Conservation (phyloP, 2,329 filamentous ascomycete species). For the Colletotrichum sojae region DNA sequence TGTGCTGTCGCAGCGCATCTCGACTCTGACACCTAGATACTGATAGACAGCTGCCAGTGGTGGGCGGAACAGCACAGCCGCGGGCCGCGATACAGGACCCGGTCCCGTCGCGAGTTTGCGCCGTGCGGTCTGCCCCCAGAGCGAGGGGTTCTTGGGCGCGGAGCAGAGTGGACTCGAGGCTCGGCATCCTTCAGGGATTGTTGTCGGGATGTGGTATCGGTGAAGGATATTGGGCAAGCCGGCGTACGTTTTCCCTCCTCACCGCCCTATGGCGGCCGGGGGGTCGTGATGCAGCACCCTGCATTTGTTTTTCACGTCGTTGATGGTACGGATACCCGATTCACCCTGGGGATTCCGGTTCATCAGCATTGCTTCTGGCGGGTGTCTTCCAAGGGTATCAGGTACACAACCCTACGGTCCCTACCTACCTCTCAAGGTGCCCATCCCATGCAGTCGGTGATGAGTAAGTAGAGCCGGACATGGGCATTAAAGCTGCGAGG, state of each 20-base stretch:
- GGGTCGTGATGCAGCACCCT: slow-evolving; percentile 24
- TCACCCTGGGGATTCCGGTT: no score
- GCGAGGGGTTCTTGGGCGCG: slow-evolving; percentile 1
- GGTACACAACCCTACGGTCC: no score
- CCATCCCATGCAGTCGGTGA: background rate
- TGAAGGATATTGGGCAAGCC: slow-evolving; percentile 26
- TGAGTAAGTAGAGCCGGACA: background rate
- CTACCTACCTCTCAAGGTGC: no score
- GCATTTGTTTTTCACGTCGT: slow-evolving; percentile 6
- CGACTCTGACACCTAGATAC: background rate
- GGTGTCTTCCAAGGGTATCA: no score
- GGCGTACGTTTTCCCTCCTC: slow-evolving; percentile 12
- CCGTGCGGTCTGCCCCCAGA: slow-evolving; percentile 3
- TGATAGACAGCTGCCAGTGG: no score
- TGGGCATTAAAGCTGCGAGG: background rate
- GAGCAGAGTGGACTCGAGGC: slow-evolving; percentile 15
- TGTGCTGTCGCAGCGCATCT: background rate
- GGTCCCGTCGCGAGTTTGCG: background rate
- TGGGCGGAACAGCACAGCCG: slow-evolving; percentile 6
- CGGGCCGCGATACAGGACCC: slow-evolving; percentile 12
- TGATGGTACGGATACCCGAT: slow-evolving; percentile 3
- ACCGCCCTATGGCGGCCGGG: slow-evolving; percentile 31
- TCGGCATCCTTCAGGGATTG: slow-evolving; percentile 15
- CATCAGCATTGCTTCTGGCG: no score
- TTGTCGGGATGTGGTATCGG: slow-evolving; percentile 24